Evolutionary conservation across 768 basidiomycete genomes (phyloP).

Genomic region (Boletus rufocinnamomeus): DNA sequence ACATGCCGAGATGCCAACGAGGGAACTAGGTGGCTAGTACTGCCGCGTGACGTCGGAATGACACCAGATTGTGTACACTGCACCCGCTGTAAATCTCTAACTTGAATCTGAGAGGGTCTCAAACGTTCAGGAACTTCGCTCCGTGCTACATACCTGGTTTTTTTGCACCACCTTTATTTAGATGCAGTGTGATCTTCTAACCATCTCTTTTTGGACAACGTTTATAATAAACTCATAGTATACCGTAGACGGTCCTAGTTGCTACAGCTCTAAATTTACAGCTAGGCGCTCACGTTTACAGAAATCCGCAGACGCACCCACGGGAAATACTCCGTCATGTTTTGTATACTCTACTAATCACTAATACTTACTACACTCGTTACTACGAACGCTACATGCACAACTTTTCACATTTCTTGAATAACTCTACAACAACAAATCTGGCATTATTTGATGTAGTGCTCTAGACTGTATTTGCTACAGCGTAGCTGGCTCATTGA

Average conservation of each 20-base stretch:
- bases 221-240: background rate
- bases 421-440: background rate
- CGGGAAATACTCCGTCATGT: background rate
- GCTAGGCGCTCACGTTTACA: background rate
- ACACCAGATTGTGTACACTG: background rate
- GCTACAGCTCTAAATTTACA: background rate
- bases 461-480: background rate
- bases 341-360: background rate
- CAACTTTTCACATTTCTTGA: background rate
- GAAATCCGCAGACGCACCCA: background rate
- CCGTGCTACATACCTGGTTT: background rate
- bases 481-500: background rate
- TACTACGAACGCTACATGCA: background rate
- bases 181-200: background rate
- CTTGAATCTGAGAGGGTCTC: background rate
- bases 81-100: background rate
- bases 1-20: background rate
- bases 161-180: background rate
- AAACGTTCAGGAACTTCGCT: background rate
- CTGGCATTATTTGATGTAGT: background rate
- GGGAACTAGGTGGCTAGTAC: background rate
- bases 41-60: background rate
- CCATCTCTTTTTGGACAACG: background rate
- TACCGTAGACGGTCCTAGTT: too few relatives aligned
- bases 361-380: background rate